A percentile compares a stretch with the other conserved stretches of the same genome.
Evolutionary conservation across 371 early-diverging fungal genomes (phyloP).

Genomic region (Saksenaea oblongispora): DNA sequence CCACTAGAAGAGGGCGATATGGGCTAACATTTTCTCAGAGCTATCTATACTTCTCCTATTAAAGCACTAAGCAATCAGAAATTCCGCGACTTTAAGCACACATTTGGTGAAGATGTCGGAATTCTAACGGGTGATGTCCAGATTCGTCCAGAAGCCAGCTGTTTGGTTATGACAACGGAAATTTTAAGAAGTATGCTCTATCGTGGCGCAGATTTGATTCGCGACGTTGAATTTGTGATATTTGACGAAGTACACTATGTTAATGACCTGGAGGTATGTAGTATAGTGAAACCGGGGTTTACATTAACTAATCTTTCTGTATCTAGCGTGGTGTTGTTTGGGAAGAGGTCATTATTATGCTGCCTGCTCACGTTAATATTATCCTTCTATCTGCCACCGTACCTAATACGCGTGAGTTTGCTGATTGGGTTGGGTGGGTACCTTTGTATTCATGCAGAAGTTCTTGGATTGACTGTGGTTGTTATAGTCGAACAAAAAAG

Average conservation of each 20-base stretch:
- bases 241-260: constrained; percentile 99
- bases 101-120: constrained; percentile 94
- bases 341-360: constrained; percentile 99
- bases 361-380: constrained; percentile 92
- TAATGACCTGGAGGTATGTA: constrained; percentile 87
- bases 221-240: constrained; percentile 99
- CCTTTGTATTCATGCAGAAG: not conserved
- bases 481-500: constrained; percentile 86
- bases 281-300: not conserved
- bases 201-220: constrained; percentile 94
- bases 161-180: constrained; percentile 99
- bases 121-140: constrained; percentile 99
- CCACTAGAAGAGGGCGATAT: not conserved
- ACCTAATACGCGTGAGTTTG: constrained; percentile 99
- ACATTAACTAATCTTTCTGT: not conserved
- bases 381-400: constrained; percentile 98
- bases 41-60: constrained; percentile 99
- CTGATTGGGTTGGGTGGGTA: constrained; percentile 96
- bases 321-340: constrained; percentile 99
- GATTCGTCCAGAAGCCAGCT: constrained; percentile 94
- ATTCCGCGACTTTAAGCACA: constrained; percentile 94
- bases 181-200: constrained; percentile 99
- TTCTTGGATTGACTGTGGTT: not conserved
- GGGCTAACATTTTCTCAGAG: constrained; percentile 36
- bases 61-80: constrained; percentile 99